Base-by-base conservation (phyloP, 768 basidiomycete species). In the Holtermannia corniformis region DNA sequence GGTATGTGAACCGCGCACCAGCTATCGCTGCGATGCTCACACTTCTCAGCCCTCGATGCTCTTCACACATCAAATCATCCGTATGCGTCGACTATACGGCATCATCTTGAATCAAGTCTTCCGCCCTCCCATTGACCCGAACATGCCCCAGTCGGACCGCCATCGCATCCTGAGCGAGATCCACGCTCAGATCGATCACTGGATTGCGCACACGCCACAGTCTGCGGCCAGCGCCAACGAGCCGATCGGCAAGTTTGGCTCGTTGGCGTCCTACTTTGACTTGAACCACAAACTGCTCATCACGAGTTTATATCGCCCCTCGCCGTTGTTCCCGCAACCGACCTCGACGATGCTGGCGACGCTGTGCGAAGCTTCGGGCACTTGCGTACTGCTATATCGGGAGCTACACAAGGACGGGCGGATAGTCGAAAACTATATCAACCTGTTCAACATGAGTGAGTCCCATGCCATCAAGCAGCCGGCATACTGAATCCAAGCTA, bases 341-440 rank as follows among this genome's bases (percentile, higher is more conserved):
- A 54, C 57, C 4, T 7, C 50, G 2, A 52, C 58, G 11, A 24
- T 47, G 5, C 47, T 64, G 2, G 16, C 40, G 14, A 50, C 48
- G 16, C 49, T 63, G 16, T 48, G 60, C 43, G 54, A 56, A 27
- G 52, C 59, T 11, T 47, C 50, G 27, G 26, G 46, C 13, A 27
- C 41, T 32, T 60, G 56, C 32, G 58, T 63, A 27, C 58, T 57
- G 16, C 51, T 58, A 4, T 60, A 58, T 41, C 26, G 57, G 14
- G 51, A 59, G 21, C 41, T 59, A 14, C 56, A 46, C 47, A 44
- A 54, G 43, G 54, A 59, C 16, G 45, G 45, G n/a, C 56, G 56
- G 41, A 44, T 62, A 26, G 40, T 44, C n/a, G 56, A 59, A 50
- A 62, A 59, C 53, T 47, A 56, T 19, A 57, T 62, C 55, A 62